Conservation (phyloP, 2,329 filamentous ascomycete species). For the Penicillium glabrum region DNA sequence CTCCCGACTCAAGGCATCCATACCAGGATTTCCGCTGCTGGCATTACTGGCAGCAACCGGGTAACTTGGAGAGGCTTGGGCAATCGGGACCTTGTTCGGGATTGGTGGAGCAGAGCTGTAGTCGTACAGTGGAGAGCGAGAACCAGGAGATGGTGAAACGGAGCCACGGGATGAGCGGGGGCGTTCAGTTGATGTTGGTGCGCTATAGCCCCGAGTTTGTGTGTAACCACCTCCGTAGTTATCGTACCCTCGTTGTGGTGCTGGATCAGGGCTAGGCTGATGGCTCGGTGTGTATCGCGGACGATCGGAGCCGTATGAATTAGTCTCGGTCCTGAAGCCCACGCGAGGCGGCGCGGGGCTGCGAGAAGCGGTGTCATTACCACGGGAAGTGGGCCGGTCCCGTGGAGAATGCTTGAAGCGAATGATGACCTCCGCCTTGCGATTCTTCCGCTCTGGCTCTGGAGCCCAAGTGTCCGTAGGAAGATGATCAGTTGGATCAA, state of each 20-base stretch:
- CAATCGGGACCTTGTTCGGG: slow-evolving; percentile 45
- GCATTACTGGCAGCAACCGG: slow-evolving; percentile 29
- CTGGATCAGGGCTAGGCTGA: slow-evolving; percentile 16
- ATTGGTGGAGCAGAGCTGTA: slow-evolving; percentile 38
- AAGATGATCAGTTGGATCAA: slow-evolving; percentile 66
- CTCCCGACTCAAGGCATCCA: slow-evolving; percentile 58
- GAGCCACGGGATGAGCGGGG: slow-evolving; percentile 29
- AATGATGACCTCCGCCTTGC: slow-evolving; percentile 50
- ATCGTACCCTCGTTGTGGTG: slow-evolving; percentile 19
- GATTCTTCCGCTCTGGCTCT: slow-evolving; percentile 60
- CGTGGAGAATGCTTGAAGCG: slow-evolving; percentile 44
- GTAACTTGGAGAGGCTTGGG: slow-evolving; percentile 29
- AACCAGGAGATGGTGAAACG: slow-evolving; percentile 30
- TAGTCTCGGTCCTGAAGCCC: slow-evolving; percentile 17
- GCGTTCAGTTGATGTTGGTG: slow-evolving; percentile 24
- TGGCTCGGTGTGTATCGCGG: slow-evolving; percentile 18
- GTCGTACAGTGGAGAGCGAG: slow-evolving; percentile 34
- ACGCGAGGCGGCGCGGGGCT: slow-evolving; percentile 25
- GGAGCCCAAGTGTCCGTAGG: slow-evolving; percentile 66
- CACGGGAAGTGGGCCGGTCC: slow-evolving; percentile 21
- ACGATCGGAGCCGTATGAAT: slow-evolving; percentile 14
- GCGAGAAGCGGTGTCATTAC: slow-evolving; percentile 15
- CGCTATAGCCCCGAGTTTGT: slow-evolving; percentile 22
- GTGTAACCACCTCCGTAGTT: slow-evolving; percentile 14
- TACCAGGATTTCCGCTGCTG: slow-evolving; percentile 20